phyloP scores from a whole-genome alignment of 1,139 yeast genomes.

The Zygoascus sp. region DNA sequence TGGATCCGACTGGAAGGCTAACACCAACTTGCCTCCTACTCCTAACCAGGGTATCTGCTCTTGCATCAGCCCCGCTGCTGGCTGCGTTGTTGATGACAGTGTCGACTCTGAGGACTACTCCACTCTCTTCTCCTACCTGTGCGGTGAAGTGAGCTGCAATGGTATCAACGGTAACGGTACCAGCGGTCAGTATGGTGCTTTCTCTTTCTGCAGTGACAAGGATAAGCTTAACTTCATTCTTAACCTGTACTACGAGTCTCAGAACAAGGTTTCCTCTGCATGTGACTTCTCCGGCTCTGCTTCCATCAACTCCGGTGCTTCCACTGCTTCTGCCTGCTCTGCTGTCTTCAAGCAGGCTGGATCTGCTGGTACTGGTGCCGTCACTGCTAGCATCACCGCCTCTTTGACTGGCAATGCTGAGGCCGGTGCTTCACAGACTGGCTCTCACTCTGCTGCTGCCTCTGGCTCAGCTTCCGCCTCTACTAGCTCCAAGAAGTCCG shows the following conservation, averaged over 20 bases:
- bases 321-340: constrained; percentile 53
- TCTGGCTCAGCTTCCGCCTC: constrained; percentile 7
- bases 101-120: constrained; percentile 49
- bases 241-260: constrained; percentile 51
- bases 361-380: constrained; percentile 28
- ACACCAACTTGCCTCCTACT: constrained; percentile 59
- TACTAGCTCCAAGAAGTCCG: constrained; percentile 6
- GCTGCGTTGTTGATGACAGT: constrained; percentile 46
- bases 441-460: background rate
- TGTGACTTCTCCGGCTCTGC: constrained; percentile 65
- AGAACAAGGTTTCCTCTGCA: constrained; percentile 50
- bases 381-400: constrained; percentile 28
- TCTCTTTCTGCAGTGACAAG: constrained; percentile 54
- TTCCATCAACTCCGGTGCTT: constrained; percentile 61
- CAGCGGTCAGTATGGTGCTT: constrained; percentile 68
- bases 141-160: constrained; percentile 39
- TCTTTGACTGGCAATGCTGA: constrained; percentile 23
- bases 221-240: constrained; percentile 60
- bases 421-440: constrained; percentile 14
- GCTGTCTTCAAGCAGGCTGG: constrained; percentile 40
- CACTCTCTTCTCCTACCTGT: constrained; percentile 50
- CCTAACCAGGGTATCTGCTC: constrained; percentile 58
- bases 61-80: constrained; percentile 48
- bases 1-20: constrained; percentile 51
- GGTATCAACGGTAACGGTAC: constrained; percentile 56